phyloP scores from a whole-genome alignment of 352 stramenopile genomes.

The Pythium vanterpoolii region DNA sequence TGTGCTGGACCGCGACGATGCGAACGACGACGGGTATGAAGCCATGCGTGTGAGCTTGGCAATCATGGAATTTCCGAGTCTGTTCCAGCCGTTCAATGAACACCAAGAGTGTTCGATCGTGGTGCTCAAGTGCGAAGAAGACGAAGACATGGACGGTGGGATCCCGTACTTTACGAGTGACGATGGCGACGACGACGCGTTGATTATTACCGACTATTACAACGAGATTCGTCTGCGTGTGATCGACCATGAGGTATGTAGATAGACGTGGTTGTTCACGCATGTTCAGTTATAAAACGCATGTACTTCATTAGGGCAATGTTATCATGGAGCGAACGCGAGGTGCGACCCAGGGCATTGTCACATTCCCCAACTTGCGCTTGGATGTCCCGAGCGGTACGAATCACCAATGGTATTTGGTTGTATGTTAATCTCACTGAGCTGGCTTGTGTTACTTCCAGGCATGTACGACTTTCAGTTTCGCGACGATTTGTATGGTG shows the following conservation, averaged over 20 bases:
- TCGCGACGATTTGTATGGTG: conserved; percentile 51
- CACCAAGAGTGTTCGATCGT: conserved; percentile 64
- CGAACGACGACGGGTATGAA: conserved; percentile 58
- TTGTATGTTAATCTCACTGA: not conserved
- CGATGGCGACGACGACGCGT: conserved; percentile 55
- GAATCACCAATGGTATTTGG: conserved; percentile 1
- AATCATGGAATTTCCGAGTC: conserved; percentile 69
- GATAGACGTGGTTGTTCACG: not conserved
- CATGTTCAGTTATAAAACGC: not conserved
- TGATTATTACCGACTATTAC: conserved; percentile 61
- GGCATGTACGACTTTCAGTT: conserved; percentile 74
- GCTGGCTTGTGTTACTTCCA: conserved; percentile 10
- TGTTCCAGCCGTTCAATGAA: conserved; percentile 67
- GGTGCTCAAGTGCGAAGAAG: conserved; percentile 75
- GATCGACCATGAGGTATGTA: conserved; percentile 45
- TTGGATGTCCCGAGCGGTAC: conserved; percentile 64
- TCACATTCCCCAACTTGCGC: conserved; percentile 54
- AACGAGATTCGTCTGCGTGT: conserved; percentile 62
- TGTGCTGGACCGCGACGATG: conserved; percentile 61
- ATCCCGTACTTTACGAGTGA: conserved; percentile 76
- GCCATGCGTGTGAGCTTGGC: conserved; percentile 61
- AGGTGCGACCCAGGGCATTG: conserved; percentile 41
- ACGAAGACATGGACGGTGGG: conserved; percentile 54
- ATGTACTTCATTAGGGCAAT: conserved; percentile 42
- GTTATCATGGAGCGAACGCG: conserved; percentile 57